Conservation (phyloP, 2,329 filamentous ascomycete species). For the Phialocephala sp. region DNA sequence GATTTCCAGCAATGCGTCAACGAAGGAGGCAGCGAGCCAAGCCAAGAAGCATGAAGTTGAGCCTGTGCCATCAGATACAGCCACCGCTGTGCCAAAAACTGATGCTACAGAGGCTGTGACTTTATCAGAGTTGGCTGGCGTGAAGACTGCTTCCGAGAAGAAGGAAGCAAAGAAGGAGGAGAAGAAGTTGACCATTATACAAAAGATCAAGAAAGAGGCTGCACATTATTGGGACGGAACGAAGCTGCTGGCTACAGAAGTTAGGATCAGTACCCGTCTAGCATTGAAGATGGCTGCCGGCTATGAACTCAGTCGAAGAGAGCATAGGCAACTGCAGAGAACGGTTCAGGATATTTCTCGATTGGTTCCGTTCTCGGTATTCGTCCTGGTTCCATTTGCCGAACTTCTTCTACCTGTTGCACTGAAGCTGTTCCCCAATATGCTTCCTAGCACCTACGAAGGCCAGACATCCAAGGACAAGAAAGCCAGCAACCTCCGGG, state of each 20-base stretch:
- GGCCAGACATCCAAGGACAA: constrained; percentile 87
- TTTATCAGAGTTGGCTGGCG: constrained; percentile 66
- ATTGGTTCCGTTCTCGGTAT: constrained; percentile 93
- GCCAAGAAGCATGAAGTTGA: constrained; percentile 38
- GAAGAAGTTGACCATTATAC: constrained; percentile 86
- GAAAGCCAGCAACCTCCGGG: constrained; percentile 81
- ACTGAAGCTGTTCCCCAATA: constrained; percentile 93
- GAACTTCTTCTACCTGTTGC: constrained; percentile 91
- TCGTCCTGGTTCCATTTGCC: constrained; percentile 95
- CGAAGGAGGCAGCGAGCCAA: constrained; percentile 36
- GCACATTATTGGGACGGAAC: constrained; percentile 99
- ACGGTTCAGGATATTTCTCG: constrained; percentile 94
- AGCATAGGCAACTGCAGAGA: constrained; percentile 88
- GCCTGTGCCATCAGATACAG: constrained; percentile 31
- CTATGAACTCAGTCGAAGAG: constrained; percentile 93
- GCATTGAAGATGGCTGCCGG: constrained; percentile 97
- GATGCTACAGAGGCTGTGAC: constrained; percentile 40
- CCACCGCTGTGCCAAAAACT: constrained; percentile 42
- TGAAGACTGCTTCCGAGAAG: constrained; percentile 65
- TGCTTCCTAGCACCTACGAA: constrained; percentile 97
- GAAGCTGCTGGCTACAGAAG: constrained; percentile 89
- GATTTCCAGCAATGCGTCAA: constrained; percentile 41
- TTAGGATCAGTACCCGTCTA: constrained; percentile 88
- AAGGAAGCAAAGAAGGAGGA: constrained; percentile 72
- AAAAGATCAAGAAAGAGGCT: constrained; percentile 93